Base-by-base conservation (phyloP, 345 rosid species). In the Arabis alpina region DNA sequence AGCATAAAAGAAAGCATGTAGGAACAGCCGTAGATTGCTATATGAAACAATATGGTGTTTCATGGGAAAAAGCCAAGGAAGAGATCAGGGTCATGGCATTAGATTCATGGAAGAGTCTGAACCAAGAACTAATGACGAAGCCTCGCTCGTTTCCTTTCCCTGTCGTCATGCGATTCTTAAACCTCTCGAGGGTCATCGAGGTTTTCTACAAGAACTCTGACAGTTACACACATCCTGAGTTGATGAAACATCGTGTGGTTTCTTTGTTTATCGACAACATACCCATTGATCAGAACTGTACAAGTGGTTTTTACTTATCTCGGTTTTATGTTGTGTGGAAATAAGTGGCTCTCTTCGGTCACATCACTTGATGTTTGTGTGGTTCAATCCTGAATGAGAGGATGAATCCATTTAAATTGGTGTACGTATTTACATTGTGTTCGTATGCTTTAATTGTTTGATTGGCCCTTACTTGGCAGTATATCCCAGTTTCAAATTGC, bases 21-120 rank as follows among this genome's bases (percentile, higher is more conserved):
- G 45, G 24, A 7, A 60, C 61, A 43, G 3, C 68, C 34, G 44
- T 54, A 45, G 76, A 72, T 54, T 72, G 76, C 13, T 64, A 48
- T 37, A 52, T 61, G 62, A 62, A 52, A 5, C 47, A 62, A 36
- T 56, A 73, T 55, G 60, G 45, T 10, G 36, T 73, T 37, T 54
- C 52, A 14, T 1, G 45, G 43, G 64, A 55, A 32, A 37, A 73
- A 64, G 59, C 71, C 34, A 1, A 0, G 2, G 43, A 72, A 54
- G 71, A 64, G 41, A 27, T 72, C 13, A 42, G 23, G 6, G 3
- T 34, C 23, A 37, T 55, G 48, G 51, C 32, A 49, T 11, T 7
- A 15, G 34, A 73, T 3, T 12, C 8, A 39, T 65, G 77, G 72
- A 73, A 73, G 37, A 19, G 24, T 42, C 27, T 73, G 3, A 65